Base-by-base conservation (phyloP, 495 filamentous ascomycete species). In the Hyaloscypha variabilis region DNA sequence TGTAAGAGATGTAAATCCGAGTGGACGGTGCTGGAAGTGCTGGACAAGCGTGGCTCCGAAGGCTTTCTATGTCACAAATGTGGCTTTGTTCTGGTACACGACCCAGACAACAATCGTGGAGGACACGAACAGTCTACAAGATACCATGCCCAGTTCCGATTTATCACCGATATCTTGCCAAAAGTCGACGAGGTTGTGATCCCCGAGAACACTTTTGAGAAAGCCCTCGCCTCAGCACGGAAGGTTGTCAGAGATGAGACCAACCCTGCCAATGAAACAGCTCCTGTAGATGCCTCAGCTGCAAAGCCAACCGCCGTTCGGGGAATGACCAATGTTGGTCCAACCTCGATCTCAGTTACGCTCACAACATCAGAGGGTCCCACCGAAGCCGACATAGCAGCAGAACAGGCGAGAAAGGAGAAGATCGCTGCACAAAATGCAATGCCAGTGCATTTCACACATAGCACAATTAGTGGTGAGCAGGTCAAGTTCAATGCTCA, bases 81-180 rank as follows among this genome's bases (percentile, higher is more conserved):
- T 78, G 83, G 84, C n/a, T 79, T 77, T 24, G 76, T 88, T 28
- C 83, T 99, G 17, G 83, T 83, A 0, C 87, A 88, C 62, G 87
- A 91, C 60, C 81, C 86, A 52, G 87, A 91, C 63, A 62, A 87
- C 79, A 73, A 84, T 71, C 74, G 81, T 66, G 77, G 82, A 19
- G 93, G 91, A n/a, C 92, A 97, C 73, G 94, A 97, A 73, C 90
- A 93, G 67, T 89, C 94, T 50, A 92, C 89, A 66, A 88, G 88
- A 60, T 84, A 98, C 65, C 96, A 95, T 82, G 87, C 85, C 56
- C 93, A 97, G 76, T 87, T 97, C 67, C 89, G 89, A 66, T 88
- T 87, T 53, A 91, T 99, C 74, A 86, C 94, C 52, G 88, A 91
- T 58, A 78, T 97, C 66, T 80, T 99, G 64, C 92, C 91, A 67